Conservation (phyloP, 2,329 filamentous ascomycete species). For the Arthrobotrys iridis region DNA sequence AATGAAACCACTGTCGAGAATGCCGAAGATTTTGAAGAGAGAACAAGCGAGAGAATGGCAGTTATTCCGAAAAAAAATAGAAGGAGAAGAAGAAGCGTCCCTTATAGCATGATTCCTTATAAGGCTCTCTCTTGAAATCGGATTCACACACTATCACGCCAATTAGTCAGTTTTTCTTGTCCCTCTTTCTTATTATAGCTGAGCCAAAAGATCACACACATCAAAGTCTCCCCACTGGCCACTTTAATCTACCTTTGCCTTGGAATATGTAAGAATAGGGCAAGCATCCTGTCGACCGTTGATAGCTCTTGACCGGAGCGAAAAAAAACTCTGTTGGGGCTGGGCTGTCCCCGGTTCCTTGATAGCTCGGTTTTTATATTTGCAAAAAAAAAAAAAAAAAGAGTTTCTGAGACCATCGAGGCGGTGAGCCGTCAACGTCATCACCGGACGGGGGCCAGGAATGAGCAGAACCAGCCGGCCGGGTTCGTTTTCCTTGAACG, state of each 20-base stretch:
- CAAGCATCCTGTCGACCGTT: slow-evolving; percentile 7
- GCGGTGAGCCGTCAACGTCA: slow-evolving; percentile 29
- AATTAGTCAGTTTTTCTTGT: not conserved
- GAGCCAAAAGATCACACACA: slow-evolving; percentile 4
- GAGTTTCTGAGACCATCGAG: not conserved
- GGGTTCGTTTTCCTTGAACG: slow-evolving; percentile 11
- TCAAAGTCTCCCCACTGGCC: not conserved
- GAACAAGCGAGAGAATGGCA: not conserved
- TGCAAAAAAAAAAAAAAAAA: slow-evolving; percentile 11
- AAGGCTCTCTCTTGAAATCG: not conserved
- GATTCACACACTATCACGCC: slow-evolving; percentile 7
- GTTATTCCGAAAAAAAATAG: not conserved
- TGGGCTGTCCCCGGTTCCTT: not conserved
- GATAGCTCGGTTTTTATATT: slow-evolving; percentile 26
- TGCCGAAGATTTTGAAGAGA: not conserved
- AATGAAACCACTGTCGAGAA: too few relatives aligned
- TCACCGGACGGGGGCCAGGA: not conserved
- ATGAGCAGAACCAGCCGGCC: not conserved
- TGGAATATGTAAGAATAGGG: too few relatives aligned
- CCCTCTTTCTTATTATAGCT: not conserved
- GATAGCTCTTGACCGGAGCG: too few relatives aligned
- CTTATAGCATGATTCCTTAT: too few relatives aligned
- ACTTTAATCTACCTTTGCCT: not conserved
- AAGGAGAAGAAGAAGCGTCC: too few relatives aligned
- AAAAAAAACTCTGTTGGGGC: not conserved